Base-by-base conservation (phyloP, 2,329 filamentous ascomycete genomes). In the Pseudogymnoascus sp. region DNA sequence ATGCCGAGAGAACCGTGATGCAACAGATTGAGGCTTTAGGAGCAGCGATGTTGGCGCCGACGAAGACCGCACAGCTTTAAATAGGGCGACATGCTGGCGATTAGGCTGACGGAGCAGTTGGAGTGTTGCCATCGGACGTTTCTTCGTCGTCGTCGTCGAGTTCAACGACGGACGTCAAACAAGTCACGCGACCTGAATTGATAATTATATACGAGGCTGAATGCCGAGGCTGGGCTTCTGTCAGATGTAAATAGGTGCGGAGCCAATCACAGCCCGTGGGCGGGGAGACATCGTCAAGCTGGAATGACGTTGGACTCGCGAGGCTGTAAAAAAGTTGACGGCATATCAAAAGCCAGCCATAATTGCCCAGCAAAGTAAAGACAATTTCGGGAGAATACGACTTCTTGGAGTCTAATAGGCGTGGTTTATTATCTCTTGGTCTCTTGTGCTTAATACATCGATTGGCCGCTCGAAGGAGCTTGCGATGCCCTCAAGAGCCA, bases 71-170 rank as follows among this genome's bases (percentile, higher is more conserved):
- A 52, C 45, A 19, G 26, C 45, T 13, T 52, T n/a, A 5, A 52
- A 52, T 9, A 52, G 45, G 2, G 45, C 26, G 45, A 30, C 45
- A 30, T 52, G 45, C 10, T 52, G 45, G 45, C 45, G 45, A 30
- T 52, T 52, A 52, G 45, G 45, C 45, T 52, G 45, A 52, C 45
- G 45, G 26, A 52, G 45, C 45, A 52, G 15, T 52, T 52, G 45
- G 45, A 52, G 45, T 52, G 45, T 52, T 26, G 45, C 45, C 45
- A 52, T 52, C 45, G n/a, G 26, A 19, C 26, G 26, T 52, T 52
- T 52, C 45, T 30, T 52, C 45, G 41, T 28, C 41, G 26, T 52
- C 45, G 45, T 52, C 45, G 45, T 52, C 26, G 45, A 52, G 45
- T 30, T 33, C 45, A 33, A 52, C 45, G 45, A 13, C 26, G 45